Conservation (phyloP, 2,329 filamentous ascomycete species). For the Orbilia blumenaviensis region DNA sequence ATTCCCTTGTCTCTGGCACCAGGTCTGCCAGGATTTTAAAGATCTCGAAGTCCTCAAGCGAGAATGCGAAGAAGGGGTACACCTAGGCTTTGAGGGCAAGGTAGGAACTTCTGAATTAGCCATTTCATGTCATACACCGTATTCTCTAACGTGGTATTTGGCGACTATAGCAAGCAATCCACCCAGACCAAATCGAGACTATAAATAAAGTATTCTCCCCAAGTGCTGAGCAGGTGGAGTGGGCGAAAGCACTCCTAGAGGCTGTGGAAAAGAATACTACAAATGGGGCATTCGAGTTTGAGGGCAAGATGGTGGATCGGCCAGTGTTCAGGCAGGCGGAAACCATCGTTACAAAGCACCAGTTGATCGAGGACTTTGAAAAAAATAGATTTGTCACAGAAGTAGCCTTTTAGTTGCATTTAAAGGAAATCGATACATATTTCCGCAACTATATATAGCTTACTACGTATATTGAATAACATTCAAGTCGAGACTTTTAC, state of each 20-base stretch:
- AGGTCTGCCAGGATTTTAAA: conserved; percentile 43
- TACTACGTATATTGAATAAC: too few species aligned
- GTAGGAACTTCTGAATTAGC: background rate
- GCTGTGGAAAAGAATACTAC: background rate
- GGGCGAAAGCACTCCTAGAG: conserved; percentile 9
- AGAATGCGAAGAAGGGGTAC: conserved; percentile 22
- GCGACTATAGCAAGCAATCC: conserved; percentile 39
- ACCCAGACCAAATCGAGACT: conserved; percentile 41
- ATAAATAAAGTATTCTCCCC: conserved; percentile 31
- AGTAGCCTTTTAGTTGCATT: background rate
- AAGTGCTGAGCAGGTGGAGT: background rate
- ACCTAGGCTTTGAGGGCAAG: conserved; percentile 46
- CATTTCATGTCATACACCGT: background rate
- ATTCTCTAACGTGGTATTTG: background rate
- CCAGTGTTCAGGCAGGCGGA: conserved; percentile 41
- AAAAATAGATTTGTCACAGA: conserved; percentile 3
- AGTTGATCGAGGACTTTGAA: conserved; percentile 21
- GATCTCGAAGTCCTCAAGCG: conserved; percentile 2
- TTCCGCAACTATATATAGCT: too few species aligned
- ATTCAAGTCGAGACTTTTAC: too few species aligned
- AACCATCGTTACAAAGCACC: background rate
- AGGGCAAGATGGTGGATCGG: conserved; percentile 45
- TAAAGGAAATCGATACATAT: too few species aligned
- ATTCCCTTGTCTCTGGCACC: background rate
- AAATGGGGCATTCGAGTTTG: conserved; percentile 36